phyloP scores from a whole-genome alignment of 768 basidiomycete genomes.

The Steccherinum ochraceum region DNA sequence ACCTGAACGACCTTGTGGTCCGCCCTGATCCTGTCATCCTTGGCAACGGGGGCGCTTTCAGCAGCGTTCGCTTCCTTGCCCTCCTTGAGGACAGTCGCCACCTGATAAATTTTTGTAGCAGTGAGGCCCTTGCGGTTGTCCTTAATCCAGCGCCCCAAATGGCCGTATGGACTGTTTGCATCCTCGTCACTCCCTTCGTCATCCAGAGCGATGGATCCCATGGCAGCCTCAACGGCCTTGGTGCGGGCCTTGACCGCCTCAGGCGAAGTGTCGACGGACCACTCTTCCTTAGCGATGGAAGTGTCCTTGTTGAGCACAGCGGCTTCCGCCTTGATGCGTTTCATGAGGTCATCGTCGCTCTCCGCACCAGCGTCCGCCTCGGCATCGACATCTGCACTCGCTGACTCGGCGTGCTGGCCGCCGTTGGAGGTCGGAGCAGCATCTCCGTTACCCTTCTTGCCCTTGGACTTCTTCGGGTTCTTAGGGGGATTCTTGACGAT shows the following conservation, averaged over 20 bases:
- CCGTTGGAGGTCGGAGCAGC: constrained; percentile 30
- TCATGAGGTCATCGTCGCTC: constrained; percentile 84
- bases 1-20: constrained; percentile 77
- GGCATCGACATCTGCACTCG: constrained; percentile 35
- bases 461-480: constrained; percentile 67
- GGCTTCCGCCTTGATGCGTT: constrained; percentile 88
- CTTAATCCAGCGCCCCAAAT: constrained; percentile 80
- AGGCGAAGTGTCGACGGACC: constrained; percentile 88
- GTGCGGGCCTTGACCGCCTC: constrained; percentile 84
- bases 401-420: constrained; percentile 32
- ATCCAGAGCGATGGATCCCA: constrained; percentile 45
- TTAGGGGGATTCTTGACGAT: constrained; percentile 97
- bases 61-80: too few relatives aligned
- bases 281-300: constrained; percentile 63
- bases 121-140: constrained; percentile 62
- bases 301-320: constrained; percentile 65
- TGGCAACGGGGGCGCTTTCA: too few relatives aligned
- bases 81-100: too few relatives aligned
- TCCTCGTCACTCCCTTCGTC: constrained; percentile 91
- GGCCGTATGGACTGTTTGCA: constrained; percentile 77
- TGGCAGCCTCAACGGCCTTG: constrained; percentile 54
- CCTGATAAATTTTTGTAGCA: too few relatives aligned
- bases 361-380: constrained; percentile 48
- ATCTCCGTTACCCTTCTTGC: constrained; percentile 43
- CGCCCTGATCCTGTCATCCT: constrained; percentile 46